Percentiles rank a stretch among this genome's conserved stretches.
phyloP scores from a whole-genome alignment of 306 rosid species.

The Canavalia gladiata region DNA sequence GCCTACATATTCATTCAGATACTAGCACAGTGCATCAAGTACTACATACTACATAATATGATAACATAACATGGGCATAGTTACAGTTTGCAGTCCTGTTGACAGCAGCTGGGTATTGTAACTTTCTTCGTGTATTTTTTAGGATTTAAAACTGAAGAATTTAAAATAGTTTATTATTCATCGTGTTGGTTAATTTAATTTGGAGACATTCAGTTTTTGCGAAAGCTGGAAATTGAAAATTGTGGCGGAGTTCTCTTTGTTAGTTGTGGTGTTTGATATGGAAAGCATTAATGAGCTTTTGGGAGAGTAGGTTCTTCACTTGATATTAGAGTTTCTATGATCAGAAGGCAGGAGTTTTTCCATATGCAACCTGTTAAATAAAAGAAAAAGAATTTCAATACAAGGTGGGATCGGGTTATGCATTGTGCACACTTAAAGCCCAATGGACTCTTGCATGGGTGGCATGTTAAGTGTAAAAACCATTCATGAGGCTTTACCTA shows the following conservation, averaged over 20 bases:
- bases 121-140: background rate
- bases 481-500: background rate
- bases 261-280: no score
- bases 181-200: background rate
- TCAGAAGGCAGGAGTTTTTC: no score
- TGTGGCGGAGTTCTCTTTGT: no score
- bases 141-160: background rate
- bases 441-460: no score
- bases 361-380: no score
- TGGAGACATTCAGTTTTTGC: background rate
- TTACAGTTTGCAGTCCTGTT: constrained; percentile 8
- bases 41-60: background rate
- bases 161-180: background rate
- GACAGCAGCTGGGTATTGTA: constrained; percentile 24
- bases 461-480: background rate
- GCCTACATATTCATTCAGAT: constrained; percentile 10
- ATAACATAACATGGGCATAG: constrained; percentile 4
- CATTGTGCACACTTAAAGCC: no score
- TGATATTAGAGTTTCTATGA: no score
- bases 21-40: constrained; percentile 26
- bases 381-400: no score
- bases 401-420: no score
- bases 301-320: no score
- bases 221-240: no score
- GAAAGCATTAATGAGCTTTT: no score